Percentiles rank a stretch among this genome's conserved stretches.
Evolutionary conservation across 495 filamentous ascomycete genomes (phyloP).

Genomic region (Penicillium riverlandense): DNA sequence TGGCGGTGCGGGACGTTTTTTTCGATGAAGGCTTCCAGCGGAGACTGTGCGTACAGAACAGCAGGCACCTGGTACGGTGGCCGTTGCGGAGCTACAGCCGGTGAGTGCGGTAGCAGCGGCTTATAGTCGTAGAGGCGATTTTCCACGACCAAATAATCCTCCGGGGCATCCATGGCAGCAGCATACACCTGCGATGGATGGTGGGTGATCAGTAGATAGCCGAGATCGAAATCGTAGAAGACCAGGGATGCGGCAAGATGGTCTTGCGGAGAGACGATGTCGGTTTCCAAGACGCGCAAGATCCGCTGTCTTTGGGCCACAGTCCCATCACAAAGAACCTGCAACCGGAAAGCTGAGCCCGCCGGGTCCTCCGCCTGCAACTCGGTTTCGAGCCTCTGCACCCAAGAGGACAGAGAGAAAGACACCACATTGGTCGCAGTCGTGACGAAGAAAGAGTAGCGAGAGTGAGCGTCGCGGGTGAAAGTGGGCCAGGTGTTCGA

Average conservation of each 20-base stretch:
- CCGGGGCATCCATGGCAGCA: slow-evolving; percentile 59
- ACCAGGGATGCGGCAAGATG: slow-evolving; percentile 55
- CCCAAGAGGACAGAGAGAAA: slow-evolving; percentile 68
- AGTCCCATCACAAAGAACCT: slow-evolving; percentile 57
- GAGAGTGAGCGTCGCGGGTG: slow-evolving; percentile 61
- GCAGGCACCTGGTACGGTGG: slow-evolving; percentile 64
- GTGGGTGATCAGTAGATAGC: slow-evolving; percentile 72
- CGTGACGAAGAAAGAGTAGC: slow-evolving; percentile 75
- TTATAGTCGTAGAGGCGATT: slow-evolving; percentile 21
- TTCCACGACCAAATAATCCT: slow-evolving; percentile 27
- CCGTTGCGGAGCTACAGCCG: slow-evolving; percentile 38
- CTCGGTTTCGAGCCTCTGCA: slow-evolving; percentile 68
- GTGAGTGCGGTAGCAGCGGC: slow-evolving; percentile 11
- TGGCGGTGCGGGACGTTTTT: slow-evolving; percentile 52
- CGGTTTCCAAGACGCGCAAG: slow-evolving; percentile 41
- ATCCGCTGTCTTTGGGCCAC: slow-evolving; percentile 55
- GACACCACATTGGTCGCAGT: slow-evolving; percentile 60
- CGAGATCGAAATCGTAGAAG: slow-evolving; percentile 66
- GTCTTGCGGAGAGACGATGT: slow-evolving; percentile 19
- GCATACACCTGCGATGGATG: slow-evolving; percentile 55
- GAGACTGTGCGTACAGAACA: slow-evolving; percentile 51
- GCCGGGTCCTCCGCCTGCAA: slow-evolving; percentile 55
- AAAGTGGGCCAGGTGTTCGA: slow-evolving; percentile 62
- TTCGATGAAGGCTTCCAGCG: slow-evolving; percentile 55
- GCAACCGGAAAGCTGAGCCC: slow-evolving; percentile 66